Percentiles rank a stretch among this genome's conserved stretches.
These are phyloP conservation scores for Sporothrix sp. DNA, from an alignment of 2,329 filamentous ascomycete species.

Conservation along the genomic window DNA sequence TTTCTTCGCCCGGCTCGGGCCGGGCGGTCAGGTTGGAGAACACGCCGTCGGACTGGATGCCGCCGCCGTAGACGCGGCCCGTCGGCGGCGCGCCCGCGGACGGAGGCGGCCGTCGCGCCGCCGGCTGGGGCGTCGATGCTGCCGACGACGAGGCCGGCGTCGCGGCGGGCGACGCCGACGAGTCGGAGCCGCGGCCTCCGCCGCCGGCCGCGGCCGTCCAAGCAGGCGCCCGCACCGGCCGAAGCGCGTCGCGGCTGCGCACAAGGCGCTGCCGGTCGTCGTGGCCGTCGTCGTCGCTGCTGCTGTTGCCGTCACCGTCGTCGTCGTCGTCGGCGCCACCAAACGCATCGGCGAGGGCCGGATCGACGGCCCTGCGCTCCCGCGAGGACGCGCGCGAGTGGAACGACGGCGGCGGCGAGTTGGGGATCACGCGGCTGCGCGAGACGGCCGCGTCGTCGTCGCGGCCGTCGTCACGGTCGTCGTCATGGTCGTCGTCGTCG, in stretches of 20 bases:
- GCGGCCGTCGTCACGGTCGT: constrained; percentile 46
- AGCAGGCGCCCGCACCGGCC: constrained; percentile 11
- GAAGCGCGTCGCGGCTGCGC: constrained; percentile 42
- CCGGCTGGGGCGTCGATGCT: not conserved
- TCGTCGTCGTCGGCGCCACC: constrained; percentile 75
- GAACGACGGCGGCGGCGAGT: constrained; percentile 72
- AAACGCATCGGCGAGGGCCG: constrained; percentile 87
- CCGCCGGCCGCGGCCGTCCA: constrained; percentile 17
- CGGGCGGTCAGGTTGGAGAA: constrained; percentile 93
- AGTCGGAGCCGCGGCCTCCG: not conserved
- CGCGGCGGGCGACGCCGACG: not conserved
- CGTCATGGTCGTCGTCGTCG: constrained; percentile 39
- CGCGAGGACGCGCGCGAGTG: constrained; percentile 70
- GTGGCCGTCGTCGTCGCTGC: constrained; percentile 64
- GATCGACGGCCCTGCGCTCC: constrained; percentile 43
- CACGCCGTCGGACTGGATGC: constrained; percentile 81
- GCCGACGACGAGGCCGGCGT: not conserved
- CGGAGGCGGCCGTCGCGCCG: not conserved
- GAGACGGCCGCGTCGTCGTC: constrained; percentile 32
- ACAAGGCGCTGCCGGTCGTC: constrained; percentile 85
- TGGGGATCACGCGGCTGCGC: constrained; percentile 33
- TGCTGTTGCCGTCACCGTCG: constrained; percentile 73
- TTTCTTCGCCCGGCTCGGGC: constrained; percentile 66
- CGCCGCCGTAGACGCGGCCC: constrained; percentile 55
- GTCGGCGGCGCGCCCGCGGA: constrained; percentile 23